Conservation (phyloP, 257 asterid species). For the Solanum dulcamara region DNA sequence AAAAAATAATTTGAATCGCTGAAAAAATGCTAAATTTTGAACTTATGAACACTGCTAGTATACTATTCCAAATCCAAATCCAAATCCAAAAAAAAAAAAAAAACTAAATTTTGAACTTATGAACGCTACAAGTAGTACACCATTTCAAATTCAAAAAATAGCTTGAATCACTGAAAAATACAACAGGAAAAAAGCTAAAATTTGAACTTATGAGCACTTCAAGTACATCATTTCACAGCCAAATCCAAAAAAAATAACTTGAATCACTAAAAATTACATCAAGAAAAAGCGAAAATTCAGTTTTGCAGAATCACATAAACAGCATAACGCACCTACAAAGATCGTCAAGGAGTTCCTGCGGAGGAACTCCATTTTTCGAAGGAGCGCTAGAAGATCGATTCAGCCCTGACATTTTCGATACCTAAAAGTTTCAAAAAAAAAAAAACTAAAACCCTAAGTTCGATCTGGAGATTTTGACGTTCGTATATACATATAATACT, state of each 20-base stretch:
- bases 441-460: slow-evolving; percentile 3
- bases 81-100: background rate
- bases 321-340: slow-evolving; percentile 60
- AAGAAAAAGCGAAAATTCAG: background rate
- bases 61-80: background rate
- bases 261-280: background rate
- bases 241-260: background rate
- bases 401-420: slow-evolving; percentile 38
- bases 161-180: background rate
- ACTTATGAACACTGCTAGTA: background rate
- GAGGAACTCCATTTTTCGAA: slow-evolving; percentile 71
- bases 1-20: background rate
- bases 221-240: background rate
- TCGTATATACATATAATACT: background rate
- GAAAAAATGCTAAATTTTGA: background rate
- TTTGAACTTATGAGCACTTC: background rate
- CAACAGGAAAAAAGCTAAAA: background rate
- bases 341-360: slow-evolving; percentile 94
- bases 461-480: background rate
- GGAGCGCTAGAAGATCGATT: slow-evolving; percentile 55
- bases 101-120: background rate
- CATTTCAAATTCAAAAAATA: background rate
- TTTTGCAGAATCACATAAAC: background rate
- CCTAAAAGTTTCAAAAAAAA: background rate
- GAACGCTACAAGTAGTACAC: background rate